phyloP scores from a whole-genome alignment of 2,329 filamentous ascomycete genomes.

The Aurifilum marmelostoma region DNA sequence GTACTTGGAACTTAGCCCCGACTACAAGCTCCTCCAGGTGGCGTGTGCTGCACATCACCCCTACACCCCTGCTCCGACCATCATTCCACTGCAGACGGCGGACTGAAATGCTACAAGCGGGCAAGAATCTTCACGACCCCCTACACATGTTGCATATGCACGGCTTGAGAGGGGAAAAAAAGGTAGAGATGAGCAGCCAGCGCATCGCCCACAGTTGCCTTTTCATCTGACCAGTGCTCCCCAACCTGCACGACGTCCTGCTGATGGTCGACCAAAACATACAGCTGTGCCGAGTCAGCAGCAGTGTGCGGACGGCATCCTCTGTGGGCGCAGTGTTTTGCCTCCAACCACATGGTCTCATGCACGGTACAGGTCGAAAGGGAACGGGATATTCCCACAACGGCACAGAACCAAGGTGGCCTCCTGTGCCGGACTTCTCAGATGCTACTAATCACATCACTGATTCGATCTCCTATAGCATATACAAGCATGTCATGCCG shows the following conservation, averaged over 20 bases:
- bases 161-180: neutral
- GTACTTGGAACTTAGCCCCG: conserved; percentile 23
- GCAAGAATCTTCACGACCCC: neutral
- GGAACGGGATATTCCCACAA: neutral
- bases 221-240: neutral
- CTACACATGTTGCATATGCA: neutral
- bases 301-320: neutral
- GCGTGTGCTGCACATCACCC: conserved; percentile 19
- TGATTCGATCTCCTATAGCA: conserved; percentile 8
- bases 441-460: conserved; percentile 3
- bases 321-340: neutral
- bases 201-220: neutral
- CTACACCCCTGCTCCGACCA: conserved; percentile 5
- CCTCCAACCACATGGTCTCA: neutral
- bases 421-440: neutral
- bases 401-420: neutral
- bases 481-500: conserved; percentile 18
- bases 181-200: conserved; percentile 2
- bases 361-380: neutral
- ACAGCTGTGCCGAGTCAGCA: neutral
- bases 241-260: neutral
- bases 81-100: neutral
- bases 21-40: conserved; percentile 13
- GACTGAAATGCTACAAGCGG: conserved; percentile 1
- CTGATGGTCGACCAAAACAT: neutral